Conservation (phyloP, 495 filamentous ascomycete species). For the Aspergillus avenaceus region DNA sequence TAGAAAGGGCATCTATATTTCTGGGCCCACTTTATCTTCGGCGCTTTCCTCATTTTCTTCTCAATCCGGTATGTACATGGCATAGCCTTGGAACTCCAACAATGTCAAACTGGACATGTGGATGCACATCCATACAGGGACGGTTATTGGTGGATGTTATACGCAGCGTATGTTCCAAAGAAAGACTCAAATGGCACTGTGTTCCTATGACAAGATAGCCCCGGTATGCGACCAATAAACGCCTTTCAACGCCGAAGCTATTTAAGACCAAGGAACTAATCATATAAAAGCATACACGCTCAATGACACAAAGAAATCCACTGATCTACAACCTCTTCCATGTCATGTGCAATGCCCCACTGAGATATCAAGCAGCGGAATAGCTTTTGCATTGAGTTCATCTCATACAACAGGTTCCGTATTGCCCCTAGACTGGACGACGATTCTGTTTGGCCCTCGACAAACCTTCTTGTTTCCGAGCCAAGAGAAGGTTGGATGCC, state of each 20-base stretch:
- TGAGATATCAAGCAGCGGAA: constrained; percentile 44
- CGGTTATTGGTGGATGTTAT: no score
- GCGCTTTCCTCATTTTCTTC: no score
- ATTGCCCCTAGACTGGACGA: constrained; percentile 18
- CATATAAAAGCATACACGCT: background rate
- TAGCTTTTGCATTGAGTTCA: constrained; percentile 48
- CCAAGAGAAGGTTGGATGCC: constrained; percentile 17
- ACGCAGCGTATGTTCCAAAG: no score
- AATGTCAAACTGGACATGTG: no score
- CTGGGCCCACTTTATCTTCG: no score
- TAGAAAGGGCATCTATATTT: no score
- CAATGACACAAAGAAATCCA: constrained; percentile 48
- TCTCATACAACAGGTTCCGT: constrained; percentile 44
- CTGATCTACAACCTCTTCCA: constrained; percentile 42
- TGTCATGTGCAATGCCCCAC: constrained; percentile 48
- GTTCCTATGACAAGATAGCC: no score
- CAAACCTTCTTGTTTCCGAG: constrained; percentile 37
- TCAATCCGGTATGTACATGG: no score
- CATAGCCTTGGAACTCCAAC: no score
- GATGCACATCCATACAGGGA: no score
- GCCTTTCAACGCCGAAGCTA: background rate
- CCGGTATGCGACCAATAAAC: no score
- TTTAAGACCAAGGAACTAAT: background rate
- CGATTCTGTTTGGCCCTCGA: constrained; percentile 22
- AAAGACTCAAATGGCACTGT: no score